Evolutionary conservation across 805 yeast species (phyloP).

Genomic region (Wickerhamomyces kurtzmanii): DNA sequence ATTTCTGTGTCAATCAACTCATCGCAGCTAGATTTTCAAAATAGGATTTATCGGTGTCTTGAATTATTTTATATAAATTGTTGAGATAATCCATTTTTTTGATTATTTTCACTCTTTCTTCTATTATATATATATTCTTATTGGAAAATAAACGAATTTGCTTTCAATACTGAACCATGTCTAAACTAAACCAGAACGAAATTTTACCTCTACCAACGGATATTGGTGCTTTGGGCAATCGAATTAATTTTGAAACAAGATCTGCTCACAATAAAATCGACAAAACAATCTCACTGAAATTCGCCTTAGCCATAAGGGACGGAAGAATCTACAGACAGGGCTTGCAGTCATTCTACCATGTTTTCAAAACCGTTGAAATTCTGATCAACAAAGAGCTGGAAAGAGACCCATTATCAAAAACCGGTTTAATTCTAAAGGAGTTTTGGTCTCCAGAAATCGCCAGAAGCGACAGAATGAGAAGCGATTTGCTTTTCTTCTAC

Average conservation of each 20-base stretch:
- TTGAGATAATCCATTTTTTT: no score
- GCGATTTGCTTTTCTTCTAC: slow-evolving; percentile 63
- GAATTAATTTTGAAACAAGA: slow-evolving; percentile 66
- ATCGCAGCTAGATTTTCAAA: no score
- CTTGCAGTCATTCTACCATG: slow-evolving; percentile 61
- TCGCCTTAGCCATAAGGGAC: slow-evolving; percentile 70
- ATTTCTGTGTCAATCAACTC: no score
- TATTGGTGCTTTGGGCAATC: slow-evolving; percentile 73
- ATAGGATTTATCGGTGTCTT: no score
- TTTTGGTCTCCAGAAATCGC: slow-evolving; percentile 68
- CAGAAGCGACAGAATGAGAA: slow-evolving; percentile 43
- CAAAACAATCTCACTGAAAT: slow-evolving; percentile 55
- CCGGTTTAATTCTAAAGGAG: slow-evolving; percentile 34
- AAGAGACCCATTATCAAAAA: slow-evolving; percentile 14
- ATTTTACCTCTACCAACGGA: slow-evolving; percentile 73
- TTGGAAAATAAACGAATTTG: no score
- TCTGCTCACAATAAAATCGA: slow-evolving; percentile 59
- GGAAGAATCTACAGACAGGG: slow-evolving; percentile 75
- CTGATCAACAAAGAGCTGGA: slow-evolving; percentile 35
- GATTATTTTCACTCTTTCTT: no score
- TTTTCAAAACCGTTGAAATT: slow-evolving; percentile 55
- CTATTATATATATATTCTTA: no score
- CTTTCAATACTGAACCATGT: no score
- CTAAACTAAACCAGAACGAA: no score
- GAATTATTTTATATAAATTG: no score